Percentiles rank a stretch among this genome's conserved stretches.
These are phyloP conservation scores for Podaxis sp. DNA, from an alignment of 768 basidiomycete genomes.

Conservation along the genomic window DNA sequence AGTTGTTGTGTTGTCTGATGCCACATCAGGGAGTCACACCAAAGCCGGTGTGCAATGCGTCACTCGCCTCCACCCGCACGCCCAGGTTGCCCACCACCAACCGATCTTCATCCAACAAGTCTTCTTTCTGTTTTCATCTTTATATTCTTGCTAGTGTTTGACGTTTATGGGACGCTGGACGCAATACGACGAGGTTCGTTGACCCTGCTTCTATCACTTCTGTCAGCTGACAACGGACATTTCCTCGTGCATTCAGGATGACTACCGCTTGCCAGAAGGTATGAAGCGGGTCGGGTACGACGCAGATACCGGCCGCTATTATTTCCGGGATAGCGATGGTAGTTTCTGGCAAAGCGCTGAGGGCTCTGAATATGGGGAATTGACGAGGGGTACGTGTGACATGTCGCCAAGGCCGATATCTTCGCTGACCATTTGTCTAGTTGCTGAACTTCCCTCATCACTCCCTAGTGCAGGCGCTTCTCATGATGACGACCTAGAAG, in stretches of 20 bases:
- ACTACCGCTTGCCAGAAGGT: conserved; percentile 48
- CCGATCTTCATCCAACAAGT: background rate
- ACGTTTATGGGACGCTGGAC: conserved; percentile 35
- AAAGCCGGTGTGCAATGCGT: background rate
- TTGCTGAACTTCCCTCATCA: conserved; percentile 24
- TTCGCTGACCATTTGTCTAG: conserved; percentile 16
- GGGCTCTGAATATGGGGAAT: conserved; percentile 59
- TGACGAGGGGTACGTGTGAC: conserved; percentile 37
- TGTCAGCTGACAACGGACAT: background rate
- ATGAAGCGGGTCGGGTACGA: conserved; percentile 76
- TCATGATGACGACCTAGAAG: conserved; percentile 48
- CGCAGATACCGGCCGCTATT: conserved; percentile 62
- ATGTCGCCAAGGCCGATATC: background rate
- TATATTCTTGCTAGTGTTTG: background rate
- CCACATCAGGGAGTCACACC: background rate
- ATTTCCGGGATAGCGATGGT: conserved; percentile 55
- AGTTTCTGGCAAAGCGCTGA: conserved; percentile 52
- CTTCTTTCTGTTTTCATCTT: conserved; percentile 5
- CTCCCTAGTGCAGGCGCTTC: conserved; percentile 10
- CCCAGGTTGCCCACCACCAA: background rate
- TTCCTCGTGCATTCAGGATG: conserved; percentile 33
- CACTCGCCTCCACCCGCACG: background rate
- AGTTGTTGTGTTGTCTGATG: no score
- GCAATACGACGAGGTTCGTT: conserved; percentile 41
- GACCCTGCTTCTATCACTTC: background rate